These are phyloP conservation scores for Suillus bovinus DNA, from an alignment of 768 basidiomycete species.

Conservation along the genomic window DNA sequence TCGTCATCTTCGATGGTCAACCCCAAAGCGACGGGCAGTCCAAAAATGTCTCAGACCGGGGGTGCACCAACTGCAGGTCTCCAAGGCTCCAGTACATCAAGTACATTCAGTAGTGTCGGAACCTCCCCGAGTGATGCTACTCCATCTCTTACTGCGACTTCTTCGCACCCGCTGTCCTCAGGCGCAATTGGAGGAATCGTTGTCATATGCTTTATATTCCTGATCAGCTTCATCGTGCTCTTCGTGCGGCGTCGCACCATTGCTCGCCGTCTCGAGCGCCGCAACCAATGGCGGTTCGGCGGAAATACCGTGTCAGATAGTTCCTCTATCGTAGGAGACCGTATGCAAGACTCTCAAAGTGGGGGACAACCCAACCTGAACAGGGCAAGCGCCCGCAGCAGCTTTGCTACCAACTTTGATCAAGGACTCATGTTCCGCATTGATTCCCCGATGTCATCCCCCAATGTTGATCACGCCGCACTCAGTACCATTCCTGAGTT, in stretches of 20 bases:
- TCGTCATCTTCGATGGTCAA: background rate
- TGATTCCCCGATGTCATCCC: slow-evolving; percentile 23
- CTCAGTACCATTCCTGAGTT: slow-evolving; percentile 34
- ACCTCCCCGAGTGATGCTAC: slow-evolving; percentile 17
- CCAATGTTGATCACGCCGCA: slow-evolving; percentile 10
- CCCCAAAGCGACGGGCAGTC: background rate
- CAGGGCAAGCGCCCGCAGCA: slow-evolving; percentile 48
- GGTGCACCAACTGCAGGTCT: slow-evolving; percentile 3
- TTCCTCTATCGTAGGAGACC: slow-evolving; percentile 14
- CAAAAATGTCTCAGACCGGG: background rate
- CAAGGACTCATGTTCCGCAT: slow-evolving; percentile 34
- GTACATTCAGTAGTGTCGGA: slow-evolving; percentile 14
- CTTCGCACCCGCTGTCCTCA: slow-evolving; percentile 35
- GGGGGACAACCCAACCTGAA: slow-evolving; percentile 21
- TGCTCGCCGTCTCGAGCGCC: slow-evolving; percentile 42
- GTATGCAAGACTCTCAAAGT: slow-evolving; percentile 14
- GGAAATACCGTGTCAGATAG: slow-evolving; percentile 15
- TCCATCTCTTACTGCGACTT: slow-evolving; percentile 14
- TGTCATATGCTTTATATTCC: slow-evolving; percentile 29
- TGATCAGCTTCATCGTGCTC: slow-evolving; percentile 40
- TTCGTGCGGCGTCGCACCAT: slow-evolving; percentile 48
- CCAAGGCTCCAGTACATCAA: slow-evolving; percentile 14
- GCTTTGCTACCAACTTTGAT: slow-evolving; percentile 65
- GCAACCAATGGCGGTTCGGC: slow-evolving; percentile 47
- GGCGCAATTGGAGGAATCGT: slow-evolving; percentile 52